These are phyloP conservation scores for Rhizophagus sp. DNA, from an alignment of 192 early-diverging fungal species.

Conservation along the genomic window DNA sequence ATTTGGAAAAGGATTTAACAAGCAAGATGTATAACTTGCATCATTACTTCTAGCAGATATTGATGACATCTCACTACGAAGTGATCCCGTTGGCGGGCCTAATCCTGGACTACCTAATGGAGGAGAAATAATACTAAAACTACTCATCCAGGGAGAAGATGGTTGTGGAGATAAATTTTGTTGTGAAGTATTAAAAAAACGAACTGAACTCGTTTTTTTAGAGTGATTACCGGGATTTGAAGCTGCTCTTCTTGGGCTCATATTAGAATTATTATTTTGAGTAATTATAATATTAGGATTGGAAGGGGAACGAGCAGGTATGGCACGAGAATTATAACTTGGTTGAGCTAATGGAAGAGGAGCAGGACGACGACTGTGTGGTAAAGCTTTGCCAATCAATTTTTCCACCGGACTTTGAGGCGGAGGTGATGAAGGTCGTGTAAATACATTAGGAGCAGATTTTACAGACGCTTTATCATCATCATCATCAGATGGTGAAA, in stretches of 20 bases:
- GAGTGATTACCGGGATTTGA: constrained; percentile 21
- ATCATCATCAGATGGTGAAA: background rate
- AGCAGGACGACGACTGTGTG: constrained; percentile 10
- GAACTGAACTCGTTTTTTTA: background rate
- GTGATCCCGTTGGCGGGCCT: background rate
- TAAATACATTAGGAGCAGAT: background rate
- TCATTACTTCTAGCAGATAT: constrained; percentile 1
- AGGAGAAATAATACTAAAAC: constrained; percentile 14
- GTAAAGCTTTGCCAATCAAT: constrained; percentile 7
- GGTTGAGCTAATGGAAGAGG: constrained; percentile 18
- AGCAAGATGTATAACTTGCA: constrained; percentile 11
- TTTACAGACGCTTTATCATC: constrained; percentile 11
- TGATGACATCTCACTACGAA: constrained; percentile 3
- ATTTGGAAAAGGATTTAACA: constrained; percentile 4
- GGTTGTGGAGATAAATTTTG: background rate
- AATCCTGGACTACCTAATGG: constrained; percentile 14
- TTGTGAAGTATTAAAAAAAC: constrained; percentile 8
- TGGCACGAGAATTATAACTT: constrained; percentile 20
- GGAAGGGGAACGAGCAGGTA: background rate
- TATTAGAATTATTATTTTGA: background rate
- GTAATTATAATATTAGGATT: constrained; percentile 1
- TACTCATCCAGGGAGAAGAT: constrained; percentile 12
- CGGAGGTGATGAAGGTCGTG: background rate
- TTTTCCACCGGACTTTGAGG: constrained; percentile 11
- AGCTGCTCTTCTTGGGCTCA: constrained; percentile 16